Evolutionary conservation across 305 asterid species (phyloP).

Genomic region (Lippia alba): DNA sequence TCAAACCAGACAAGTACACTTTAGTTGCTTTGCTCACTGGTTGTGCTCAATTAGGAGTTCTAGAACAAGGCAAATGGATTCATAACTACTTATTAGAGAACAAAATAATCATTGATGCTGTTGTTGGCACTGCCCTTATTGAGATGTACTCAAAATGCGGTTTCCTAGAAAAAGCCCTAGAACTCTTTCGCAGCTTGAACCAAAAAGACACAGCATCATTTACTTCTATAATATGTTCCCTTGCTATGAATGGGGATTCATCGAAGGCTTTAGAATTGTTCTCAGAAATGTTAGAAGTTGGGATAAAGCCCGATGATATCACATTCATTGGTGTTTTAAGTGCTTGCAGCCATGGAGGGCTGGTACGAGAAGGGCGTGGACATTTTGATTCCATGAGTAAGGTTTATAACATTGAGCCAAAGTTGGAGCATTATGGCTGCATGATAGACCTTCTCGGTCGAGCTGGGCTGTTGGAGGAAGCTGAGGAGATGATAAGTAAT

Average conservation of each 20-base stretch:
- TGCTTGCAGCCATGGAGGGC: slow-evolving; percentile 79
- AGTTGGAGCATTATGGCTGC: slow-evolving; percentile 73
- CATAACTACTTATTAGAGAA: slow-evolving; percentile 55
- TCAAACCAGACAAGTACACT: slow-evolving; percentile 73
- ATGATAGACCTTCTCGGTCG: slow-evolving; percentile 74
- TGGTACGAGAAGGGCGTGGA: slow-evolving; percentile 67
- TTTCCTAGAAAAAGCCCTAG: slow-evolving; percentile 56
- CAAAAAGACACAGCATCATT: slow-evolving; percentile 67
- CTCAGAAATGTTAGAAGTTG: slow-evolving; percentile 56
- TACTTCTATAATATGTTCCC: slow-evolving; percentile 71
- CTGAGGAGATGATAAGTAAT: slow-evolving; percentile 50
- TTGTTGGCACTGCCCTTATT: slow-evolving; percentile 76
- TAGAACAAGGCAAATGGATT: slow-evolving; percentile 74
- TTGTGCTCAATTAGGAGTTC: slow-evolving; percentile 69
- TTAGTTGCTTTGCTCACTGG: slow-evolving; percentile 75
- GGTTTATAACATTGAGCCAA: slow-evolving; percentile 56
- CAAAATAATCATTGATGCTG: slow-evolving; percentile 49
- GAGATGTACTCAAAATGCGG: slow-evolving; percentile 87
- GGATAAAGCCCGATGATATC: slow-evolving; percentile 62
- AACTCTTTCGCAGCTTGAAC: slow-evolving; percentile 49
- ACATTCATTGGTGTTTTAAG: slow-evolving; percentile 71
- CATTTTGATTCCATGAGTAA: slow-evolving; percentile 55
- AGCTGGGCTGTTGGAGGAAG: slow-evolving; percentile 72
- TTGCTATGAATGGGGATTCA: slow-evolving; percentile 66
- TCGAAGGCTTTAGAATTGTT: slow-evolving; percentile 55